A percentile compares a stretch with the other conserved stretches of the same genome.
phyloP scores from a whole-genome alignment of 192 early-diverging fungal species.

The Spinellus fusiger region DNA sequence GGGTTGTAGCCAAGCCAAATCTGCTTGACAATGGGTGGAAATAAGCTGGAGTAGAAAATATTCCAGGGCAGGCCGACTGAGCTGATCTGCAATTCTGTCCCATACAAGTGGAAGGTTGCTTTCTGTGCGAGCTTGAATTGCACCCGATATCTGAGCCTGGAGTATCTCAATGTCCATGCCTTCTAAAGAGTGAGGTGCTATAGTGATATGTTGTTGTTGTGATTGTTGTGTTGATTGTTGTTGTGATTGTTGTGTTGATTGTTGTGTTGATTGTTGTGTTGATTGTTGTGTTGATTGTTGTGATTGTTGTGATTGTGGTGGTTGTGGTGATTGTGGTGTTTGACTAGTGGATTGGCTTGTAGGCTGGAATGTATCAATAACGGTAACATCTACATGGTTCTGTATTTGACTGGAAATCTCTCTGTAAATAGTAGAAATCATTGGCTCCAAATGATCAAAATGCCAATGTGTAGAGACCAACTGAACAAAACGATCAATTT shows the following conservation, averaged over 20 bases:
- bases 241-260: not conserved
- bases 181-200: slow-evolving; percentile 1
- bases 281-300: not conserved
- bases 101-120: slow-evolving; percentile 14
- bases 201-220: not conserved
- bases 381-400: slow-evolving; percentile 12
- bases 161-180: slow-evolving; percentile 23
- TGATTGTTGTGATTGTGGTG: not conserved
- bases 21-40: not conserved
- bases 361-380: not conserved
- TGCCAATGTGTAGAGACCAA: slow-evolving; percentile 22
- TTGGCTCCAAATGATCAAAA: slow-evolving; percentile 24
- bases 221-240: not conserved
- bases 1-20: not conserved
- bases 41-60: slow-evolving; percentile 1
- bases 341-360: not conserved
- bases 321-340: not conserved
- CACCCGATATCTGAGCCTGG: slow-evolving; percentile 21
- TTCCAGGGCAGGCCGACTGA: slow-evolving; percentile 18
- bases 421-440: slow-evolving; percentile 3
- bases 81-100: slow-evolving; percentile 16
- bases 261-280: not conserved
- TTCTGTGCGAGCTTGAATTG: slow-evolving; percentile 23
- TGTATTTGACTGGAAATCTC: slow-evolving; percentile 15
- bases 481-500: slow-evolving; percentile 16